phyloP scores from a whole-genome alignment of 805 yeast genomes.

The Diddensiella caesifluorescens region DNA sequence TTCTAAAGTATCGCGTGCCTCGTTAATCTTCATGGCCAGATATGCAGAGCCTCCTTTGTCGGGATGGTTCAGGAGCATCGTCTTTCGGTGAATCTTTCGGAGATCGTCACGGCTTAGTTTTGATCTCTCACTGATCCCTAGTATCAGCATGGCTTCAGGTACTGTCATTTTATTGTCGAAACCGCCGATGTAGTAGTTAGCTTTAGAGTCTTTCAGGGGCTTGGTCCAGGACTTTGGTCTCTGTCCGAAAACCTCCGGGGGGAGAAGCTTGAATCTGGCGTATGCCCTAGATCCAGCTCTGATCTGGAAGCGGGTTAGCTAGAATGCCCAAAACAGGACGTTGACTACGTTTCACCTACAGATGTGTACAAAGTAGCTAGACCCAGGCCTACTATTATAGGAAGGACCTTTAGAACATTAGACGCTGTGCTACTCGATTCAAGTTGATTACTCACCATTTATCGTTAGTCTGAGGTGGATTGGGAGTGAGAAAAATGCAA shows the following conservation, averaged over 20 bases:
- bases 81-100: slow-evolving; percentile 73
- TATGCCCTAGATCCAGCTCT: slow-evolving; percentile 33
- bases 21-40: slow-evolving; percentile 86
- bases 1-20: slow-evolving; percentile 77
- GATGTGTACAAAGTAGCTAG: slow-evolving; percentile 25
- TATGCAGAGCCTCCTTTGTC: slow-evolving; percentile 91
- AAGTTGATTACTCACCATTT: no score
- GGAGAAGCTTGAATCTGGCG: slow-evolving; percentile 26
- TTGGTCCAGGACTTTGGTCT: slow-evolving; percentile 2
- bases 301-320: slow-evolving; percentile 7
- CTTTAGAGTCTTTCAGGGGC: slow-evolving; percentile 2
- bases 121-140: slow-evolving; percentile 39
- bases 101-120: slow-evolving; percentile 47
- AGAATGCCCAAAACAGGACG: not conserved
- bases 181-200: slow-evolving; percentile 32
- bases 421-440: no score
- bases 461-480: no score
- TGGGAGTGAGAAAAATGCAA: no score
- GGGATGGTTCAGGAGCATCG: slow-evolving; percentile 88
- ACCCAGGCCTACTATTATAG: slow-evolving; percentile 29
- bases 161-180: slow-evolving; percentile 41
- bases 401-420: slow-evolving; percentile 19
- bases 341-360: slow-evolving; percentile 14
- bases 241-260: slow-evolving; percentile 28
- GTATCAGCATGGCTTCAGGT: slow-evolving; percentile 47